Percentiles rank a stretch among this genome's conserved stretches.
These are phyloP conservation scores for Spinacia oleracea DNA, from an alignment of 179 eudicot genomes.

Conservation along the genomic window DNA sequence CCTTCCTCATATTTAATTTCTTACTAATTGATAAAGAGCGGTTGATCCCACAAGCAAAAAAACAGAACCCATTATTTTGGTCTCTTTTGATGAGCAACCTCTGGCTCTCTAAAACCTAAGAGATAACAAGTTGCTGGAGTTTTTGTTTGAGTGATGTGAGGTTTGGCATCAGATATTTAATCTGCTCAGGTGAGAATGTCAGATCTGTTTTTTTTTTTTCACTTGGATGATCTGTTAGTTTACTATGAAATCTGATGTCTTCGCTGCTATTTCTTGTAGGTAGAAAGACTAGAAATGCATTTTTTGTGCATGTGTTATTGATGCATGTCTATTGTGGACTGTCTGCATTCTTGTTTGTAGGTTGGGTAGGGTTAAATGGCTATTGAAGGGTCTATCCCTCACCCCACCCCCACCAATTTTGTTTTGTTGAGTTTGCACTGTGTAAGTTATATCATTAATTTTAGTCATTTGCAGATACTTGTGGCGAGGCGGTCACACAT, in stretches of 20 bases:
- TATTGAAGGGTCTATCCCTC: background rate
- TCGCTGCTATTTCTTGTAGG: background rate
- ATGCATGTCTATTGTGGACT: background rate
- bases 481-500: constrained; percentile 92
- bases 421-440: background rate
- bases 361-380: background rate
- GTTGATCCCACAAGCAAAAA: background rate
- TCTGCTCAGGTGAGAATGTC: background rate
- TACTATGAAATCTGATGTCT: background rate
- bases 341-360: background rate
- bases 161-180: no score
- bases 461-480: constrained; percentile 56
- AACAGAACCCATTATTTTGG: no score
- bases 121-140: background rate
- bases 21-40: no score
- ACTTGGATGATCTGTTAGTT: background rate
- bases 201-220: no score
- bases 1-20: no score
- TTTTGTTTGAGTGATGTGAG: background rate
- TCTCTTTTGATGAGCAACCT: background rate
- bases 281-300: background rate
- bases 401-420: background rate
- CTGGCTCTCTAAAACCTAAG: background rate
- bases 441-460: background rate
- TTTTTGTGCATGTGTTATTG: background rate